phyloP scores from a whole-genome alignment of 2,329 filamentous ascomycete genomes.

The Colletotrichum chlorophyti region DNA sequence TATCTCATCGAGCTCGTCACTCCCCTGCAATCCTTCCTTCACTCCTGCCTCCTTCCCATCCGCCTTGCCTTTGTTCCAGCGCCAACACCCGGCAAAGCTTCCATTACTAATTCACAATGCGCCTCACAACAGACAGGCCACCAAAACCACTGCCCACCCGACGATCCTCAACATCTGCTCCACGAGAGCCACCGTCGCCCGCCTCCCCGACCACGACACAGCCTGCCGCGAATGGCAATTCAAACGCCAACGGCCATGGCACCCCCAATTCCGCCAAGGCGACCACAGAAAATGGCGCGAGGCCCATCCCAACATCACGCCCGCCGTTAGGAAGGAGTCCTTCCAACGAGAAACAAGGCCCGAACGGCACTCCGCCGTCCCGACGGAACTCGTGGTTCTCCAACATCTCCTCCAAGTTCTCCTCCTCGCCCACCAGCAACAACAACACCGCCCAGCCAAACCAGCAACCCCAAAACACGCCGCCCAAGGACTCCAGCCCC shows the following conservation, averaged over 20 bases:
- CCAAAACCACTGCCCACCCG: conserved; percentile 15
- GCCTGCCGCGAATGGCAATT: conserved; percentile 3
- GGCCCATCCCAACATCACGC: conserved; percentile 37
- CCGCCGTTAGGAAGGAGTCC: conserved; percentile 38
- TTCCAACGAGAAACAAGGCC: conserved; percentile 39
- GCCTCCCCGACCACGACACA: conserved; percentile 16
- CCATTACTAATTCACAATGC: conserved; percentile 20
- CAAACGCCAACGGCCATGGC: conserved; percentile 21
- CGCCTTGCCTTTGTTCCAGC: not conserved
- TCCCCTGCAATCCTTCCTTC: not conserved
- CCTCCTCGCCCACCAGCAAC: conserved; percentile 56
- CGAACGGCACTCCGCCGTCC: conserved; percentile 45
- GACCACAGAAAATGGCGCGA: conserved; percentile 30
- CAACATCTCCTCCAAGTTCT: conserved; percentile 92
- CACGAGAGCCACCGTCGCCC: conserved; percentile 11
- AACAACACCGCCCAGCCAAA: conserved; percentile 42
- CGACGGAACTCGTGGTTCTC: conserved; percentile 89
- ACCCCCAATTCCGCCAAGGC: conserved; percentile 10
- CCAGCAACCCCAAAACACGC: conserved; percentile 40
- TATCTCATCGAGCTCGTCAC: conserved; percentile 13
- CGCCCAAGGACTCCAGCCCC: conserved; percentile 39
- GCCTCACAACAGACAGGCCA: conserved; percentile 24
- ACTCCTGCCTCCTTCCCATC: not conserved
- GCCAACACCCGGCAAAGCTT: not conserved
- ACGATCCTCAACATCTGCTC: conserved; percentile 15